phyloP scores from a whole-genome alignment of 129 eudicot genomes.

The Chrysanthemum makinoi region DNA sequence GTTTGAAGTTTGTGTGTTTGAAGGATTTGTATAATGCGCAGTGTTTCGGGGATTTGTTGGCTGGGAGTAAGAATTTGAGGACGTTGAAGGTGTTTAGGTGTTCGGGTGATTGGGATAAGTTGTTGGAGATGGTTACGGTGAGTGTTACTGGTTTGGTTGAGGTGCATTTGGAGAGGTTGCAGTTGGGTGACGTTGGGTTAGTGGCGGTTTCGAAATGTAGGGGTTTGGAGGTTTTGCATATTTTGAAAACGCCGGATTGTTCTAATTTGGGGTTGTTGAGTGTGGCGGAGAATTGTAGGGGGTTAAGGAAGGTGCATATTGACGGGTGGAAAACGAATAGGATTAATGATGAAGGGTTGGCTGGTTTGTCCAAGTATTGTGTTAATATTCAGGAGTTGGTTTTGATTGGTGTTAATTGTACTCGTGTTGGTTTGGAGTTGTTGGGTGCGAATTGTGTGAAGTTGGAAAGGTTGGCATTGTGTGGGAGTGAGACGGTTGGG shows the following conservation, averaged over 20 bases:
- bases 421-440: slow-evolving; percentile 45
- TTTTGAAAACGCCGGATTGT: slow-evolving; percentile 73
- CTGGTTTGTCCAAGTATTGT: slow-evolving; percentile 53
- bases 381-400: slow-evolving; percentile 65
- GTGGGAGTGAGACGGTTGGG: slow-evolving; percentile 80
- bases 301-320: slow-evolving; percentile 66
- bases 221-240: slow-evolving; percentile 54
- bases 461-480: slow-evolving; percentile 66
- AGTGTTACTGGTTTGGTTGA: slow-evolving; percentile 42
- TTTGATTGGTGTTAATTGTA: slow-evolving; percentile 67
- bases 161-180: slow-evolving; percentile 70
- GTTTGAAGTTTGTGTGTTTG: slow-evolving; percentile 50
- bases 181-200: slow-evolving; percentile 62
- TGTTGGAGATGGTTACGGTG: slow-evolving; percentile 47
- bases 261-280: slow-evolving; percentile 55
- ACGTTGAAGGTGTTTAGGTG: slow-evolving; percentile 51
- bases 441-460: slow-evolving; percentile 57
- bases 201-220: slow-evolving; percentile 40
- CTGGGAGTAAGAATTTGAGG: slow-evolving; percentile 49
- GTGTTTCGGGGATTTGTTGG: slow-evolving; percentile 57
- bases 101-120: slow-evolving; percentile 72
- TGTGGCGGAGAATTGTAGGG: slow-evolving; percentile 62
- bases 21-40: slow-evolving; percentile 68
- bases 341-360: slow-evolving; percentile 63
- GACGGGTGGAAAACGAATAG: slow-evolving; percentile 84